Evolutionary conservation across 441 rosid genomes (phyloP), one percentile per base, ranked within the genome.

Genomic region (Omphalea diandra): DNA sequence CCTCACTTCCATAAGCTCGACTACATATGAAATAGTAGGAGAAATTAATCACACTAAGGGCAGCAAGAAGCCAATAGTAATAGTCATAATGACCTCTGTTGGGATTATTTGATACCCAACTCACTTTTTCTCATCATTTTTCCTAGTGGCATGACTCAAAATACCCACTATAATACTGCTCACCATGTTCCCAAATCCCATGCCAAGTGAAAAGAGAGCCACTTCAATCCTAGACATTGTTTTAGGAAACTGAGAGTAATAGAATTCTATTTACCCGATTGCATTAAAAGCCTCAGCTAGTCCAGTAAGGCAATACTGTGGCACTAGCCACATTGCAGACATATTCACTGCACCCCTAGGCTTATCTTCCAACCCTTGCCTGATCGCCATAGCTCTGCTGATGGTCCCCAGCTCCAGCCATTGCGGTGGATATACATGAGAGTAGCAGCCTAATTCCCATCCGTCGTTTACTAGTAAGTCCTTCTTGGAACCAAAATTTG

Each of bases 241-340:
- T 77, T 76, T 85, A 0, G 88, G 86, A 41, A 87, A 76, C 61
- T 85, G 84, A 26, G 87, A 75, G 70, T 80, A 87, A 50, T 76
- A 87, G 35, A 85, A 87, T 47, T 85, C 85, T 5, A 87, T 73
- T 43, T 85, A 89, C 52, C 85, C 87, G 9, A 85, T 83, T 17
- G 80, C 81, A 53, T 69, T 79, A 3, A 83, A 75, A 0, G 77
- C 89, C 71, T 87, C 87, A 0, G 80, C 84, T 38, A 85, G 15
- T 41, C 89, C 89, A 0, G 17, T 20, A 8, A 87, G 73, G 78
- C 78, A 62, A 35, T 80, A 18, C 32, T 87, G 85, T 12, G 86
- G 83, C 35, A 82, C 70, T 2, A 84, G 50, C 89, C 88, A 83
- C 81, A 58, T 73, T 0, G 85, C 87, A 0, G 86, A 76, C 82